Conservation (phyloP, 2,329 filamentous ascomycete species). For the Ophioceras dolichostomum region DNA sequence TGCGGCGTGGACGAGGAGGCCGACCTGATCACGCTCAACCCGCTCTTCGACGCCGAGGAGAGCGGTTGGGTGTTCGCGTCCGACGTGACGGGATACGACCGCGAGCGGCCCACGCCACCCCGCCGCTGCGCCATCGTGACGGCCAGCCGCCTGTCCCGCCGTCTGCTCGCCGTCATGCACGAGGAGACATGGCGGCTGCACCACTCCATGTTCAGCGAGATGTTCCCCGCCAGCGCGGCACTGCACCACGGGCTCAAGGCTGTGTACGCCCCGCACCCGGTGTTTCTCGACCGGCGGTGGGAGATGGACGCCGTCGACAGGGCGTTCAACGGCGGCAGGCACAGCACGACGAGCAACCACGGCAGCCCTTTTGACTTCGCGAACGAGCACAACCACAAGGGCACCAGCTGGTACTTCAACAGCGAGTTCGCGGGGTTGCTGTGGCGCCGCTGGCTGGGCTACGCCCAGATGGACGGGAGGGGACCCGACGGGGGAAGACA, state of each 20-base stretch:
- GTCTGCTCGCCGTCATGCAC: conserved; percentile 61
- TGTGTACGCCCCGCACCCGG: conserved; percentile 69
- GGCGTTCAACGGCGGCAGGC: conserved; percentile 69
- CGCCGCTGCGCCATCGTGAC: conserved; percentile 63
- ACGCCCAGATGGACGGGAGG: conserved; percentile 38
- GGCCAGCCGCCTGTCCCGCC: conserved; percentile 53
- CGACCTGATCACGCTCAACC: conserved; percentile 59
- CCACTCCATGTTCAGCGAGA: conserved; percentile 67
- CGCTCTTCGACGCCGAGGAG: conserved; percentile 58
- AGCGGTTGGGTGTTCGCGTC: conserved; percentile 63
- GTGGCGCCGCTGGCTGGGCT: conserved; percentile 67
- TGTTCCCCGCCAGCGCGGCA: conserved; percentile 61
- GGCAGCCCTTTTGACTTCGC: conserved; percentile 55
- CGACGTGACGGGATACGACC: conserved; percentile 59
- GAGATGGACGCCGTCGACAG: conserved; percentile 51
- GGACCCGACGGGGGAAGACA: conserved; percentile 35
- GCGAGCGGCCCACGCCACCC: conserved; percentile 39
- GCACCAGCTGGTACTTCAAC: conserved; percentile 78
- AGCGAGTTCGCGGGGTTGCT: conserved; percentile 64
- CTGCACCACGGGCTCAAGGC: conserved; percentile 70
- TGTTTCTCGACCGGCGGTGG: conserved; percentile 71
- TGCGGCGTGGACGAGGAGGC: conserved; percentile 46
- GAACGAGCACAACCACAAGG: conserved; percentile 73
- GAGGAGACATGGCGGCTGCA: conserved; percentile 55
- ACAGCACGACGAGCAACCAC: conserved; percentile 50